Percentiles rank a stretch among this genome's conserved stretches.
These are phyloP conservation scores for Kappamyces sp. DNA, from an alignment of 192 early-diverging fungal genomes.

Conservation along the genomic window DNA sequence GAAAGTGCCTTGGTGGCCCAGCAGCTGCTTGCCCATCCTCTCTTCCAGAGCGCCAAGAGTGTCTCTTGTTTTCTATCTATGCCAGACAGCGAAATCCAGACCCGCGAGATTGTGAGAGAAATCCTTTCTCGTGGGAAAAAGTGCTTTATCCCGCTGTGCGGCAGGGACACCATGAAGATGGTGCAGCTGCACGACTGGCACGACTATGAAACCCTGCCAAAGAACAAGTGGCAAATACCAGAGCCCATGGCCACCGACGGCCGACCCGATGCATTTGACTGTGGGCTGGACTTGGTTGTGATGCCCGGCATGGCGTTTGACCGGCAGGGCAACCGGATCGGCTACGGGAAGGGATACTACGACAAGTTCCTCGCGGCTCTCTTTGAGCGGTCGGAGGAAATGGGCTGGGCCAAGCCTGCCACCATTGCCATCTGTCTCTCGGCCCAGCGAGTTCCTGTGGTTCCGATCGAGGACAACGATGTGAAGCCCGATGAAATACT, in stretches of 20 bases:
- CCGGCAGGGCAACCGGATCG: constrained; percentile 13
- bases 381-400: background rate
- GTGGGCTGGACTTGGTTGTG: constrained; percentile 18
- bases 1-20: no score
- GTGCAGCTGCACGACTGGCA: constrained; percentile 1
- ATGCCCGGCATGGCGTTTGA: constrained; percentile 28
- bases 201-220: constrained; percentile 3
- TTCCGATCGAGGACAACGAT: constrained; percentile 1
- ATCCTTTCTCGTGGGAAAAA: background rate
- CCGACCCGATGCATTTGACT: background rate
- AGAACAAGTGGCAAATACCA: constrained; percentile 14
- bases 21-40: no score
- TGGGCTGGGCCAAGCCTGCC: background rate
- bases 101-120: no score
- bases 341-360: constrained; percentile 25
- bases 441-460: background rate
- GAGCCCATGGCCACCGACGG: constrained; percentile 6
- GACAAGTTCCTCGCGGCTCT: constrained; percentile 9
- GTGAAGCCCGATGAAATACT: constrained; percentile 9
- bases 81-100: no score
- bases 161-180: constrained; percentile 10
- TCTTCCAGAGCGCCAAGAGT: no score
- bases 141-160: constrained; percentile 14
- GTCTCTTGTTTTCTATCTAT: no score
- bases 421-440: constrained; percentile 14